phyloP scores from a whole-genome alignment of 2,329 filamentous ascomycete species.

The Cephalotrichum gorgonifer region DNA sequence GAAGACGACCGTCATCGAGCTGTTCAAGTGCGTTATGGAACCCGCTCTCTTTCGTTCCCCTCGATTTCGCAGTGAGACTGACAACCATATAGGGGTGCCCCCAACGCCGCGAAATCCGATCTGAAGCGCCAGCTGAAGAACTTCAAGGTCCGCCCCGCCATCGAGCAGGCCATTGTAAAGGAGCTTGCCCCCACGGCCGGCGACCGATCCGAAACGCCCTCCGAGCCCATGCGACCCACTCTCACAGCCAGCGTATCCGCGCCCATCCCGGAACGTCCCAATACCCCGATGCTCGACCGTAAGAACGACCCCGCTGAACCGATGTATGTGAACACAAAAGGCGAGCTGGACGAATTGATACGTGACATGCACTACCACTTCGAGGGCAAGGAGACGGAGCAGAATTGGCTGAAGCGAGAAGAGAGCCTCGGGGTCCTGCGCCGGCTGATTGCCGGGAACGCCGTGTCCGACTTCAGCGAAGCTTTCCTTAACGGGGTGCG shows the following conservation, averaged over 20 bases:
- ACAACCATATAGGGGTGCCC: constrained; percentile 48
- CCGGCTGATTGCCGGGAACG: constrained; percentile 73
- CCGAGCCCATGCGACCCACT: constrained; percentile 28
- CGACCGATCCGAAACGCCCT: constrained; percentile 29
- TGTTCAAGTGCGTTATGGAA: constrained; percentile 56
- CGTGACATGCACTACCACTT: constrained; percentile 72
- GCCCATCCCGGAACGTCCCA: constrained; percentile 35
- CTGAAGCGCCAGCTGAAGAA: constrained; percentile 77
- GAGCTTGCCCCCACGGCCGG: constrained; percentile 49
- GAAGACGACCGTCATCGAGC: constrained; percentile 72
- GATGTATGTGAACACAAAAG: constrained; percentile 69
- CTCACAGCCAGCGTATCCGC: constrained; percentile 44
- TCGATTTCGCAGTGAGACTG: constrained; percentile 4
- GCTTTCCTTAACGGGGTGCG: constrained; percentile 63
- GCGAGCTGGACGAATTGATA: constrained; percentile 82
- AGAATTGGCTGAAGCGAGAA: constrained; percentile 84
- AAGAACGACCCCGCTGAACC: constrained; percentile 66
- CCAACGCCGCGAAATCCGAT: constrained; percentile 76
- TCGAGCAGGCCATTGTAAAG: constrained; percentile 70
- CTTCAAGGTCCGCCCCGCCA: constrained; percentile 78
- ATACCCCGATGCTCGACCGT: constrained; percentile 53
- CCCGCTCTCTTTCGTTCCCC: neutral
- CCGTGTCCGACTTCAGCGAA: constrained; percentile 62
- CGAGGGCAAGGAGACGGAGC: constrained; percentile 80
- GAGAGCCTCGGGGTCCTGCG: constrained; percentile 69